phyloP scores from a whole-genome alignment of 768 basidiomycete genomes.

The Filobasidium wieringae region DNA sequence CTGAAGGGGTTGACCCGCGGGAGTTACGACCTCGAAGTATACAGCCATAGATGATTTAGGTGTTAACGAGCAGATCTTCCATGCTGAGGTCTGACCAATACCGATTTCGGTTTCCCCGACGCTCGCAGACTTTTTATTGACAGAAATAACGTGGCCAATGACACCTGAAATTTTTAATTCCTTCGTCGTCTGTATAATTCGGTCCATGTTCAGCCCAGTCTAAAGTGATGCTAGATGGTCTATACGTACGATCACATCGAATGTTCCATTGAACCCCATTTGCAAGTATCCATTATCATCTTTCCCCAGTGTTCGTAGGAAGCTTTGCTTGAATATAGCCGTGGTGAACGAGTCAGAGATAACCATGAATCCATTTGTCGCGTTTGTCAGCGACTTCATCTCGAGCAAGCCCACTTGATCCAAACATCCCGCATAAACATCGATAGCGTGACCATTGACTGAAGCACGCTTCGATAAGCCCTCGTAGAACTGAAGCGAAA shows the following conservation, averaged over 20 bases:
- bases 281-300: conserved; percentile 81
- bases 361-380: conserved; percentile 91
- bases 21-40: conserved; percentile 97
- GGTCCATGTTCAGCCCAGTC: neutral
- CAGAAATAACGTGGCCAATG: conserved; percentile 93
- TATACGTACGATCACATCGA: conserved; percentile 81
- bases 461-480: conserved; percentile 82
- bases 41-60: conserved; percentile 79
- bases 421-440: conserved; percentile 90
- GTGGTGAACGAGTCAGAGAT: conserved; percentile 94
- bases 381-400: conserved; percentile 92
- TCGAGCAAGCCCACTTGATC: conserved; percentile 96
- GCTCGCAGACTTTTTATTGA: conserved; percentile 88
- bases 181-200: conserved; percentile 77
- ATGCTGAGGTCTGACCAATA: conserved; percentile 94
- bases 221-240: neutral
- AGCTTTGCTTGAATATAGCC: conserved; percentile 97
- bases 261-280: conserved; percentile 99
- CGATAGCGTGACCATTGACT: conserved; percentile 86
- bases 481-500: conserved; percentile 72
- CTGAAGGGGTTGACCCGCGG: conserved; percentile 81
- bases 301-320: conserved; percentile 82
- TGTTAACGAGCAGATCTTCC: conserved; percentile 87
- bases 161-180: conserved; percentile 96
- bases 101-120: conserved; percentile 99